Evolutionary conservation across 768 basidiomycete species (phyloP).

Genomic region (Boletus rubropictus): DNA sequence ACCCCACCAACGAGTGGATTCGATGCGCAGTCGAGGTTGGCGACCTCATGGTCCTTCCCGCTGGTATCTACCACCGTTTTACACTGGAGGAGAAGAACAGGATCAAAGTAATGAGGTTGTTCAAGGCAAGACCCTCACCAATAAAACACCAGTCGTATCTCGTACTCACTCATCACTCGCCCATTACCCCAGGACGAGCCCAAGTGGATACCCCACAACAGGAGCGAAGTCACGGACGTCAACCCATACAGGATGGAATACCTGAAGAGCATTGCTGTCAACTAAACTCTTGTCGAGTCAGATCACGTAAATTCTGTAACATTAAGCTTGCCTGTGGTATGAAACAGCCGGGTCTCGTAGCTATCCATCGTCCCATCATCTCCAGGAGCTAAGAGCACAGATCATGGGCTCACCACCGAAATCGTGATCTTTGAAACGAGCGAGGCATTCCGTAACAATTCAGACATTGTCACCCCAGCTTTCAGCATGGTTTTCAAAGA

Average conservation of each 20-base stretch:
- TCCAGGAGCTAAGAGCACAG: neutral
- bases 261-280: constrained; percentile 43
- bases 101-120: constrained; percentile 76
- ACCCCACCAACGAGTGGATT: constrained; percentile 70
- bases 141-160: neutral
- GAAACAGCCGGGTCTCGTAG: no score
- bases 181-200: constrained; percentile 65
- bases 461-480: neutral
- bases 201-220: constrained; percentile 80
- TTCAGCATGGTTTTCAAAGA: constrained; percentile 8
- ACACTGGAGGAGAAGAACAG: constrained; percentile 73
- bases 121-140: constrained; percentile 51
- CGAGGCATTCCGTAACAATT: constrained; percentile 6
- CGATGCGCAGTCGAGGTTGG: constrained; percentile 69
- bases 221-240: constrained; percentile 52
- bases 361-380: neutral
- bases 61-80: constrained; percentile 93
- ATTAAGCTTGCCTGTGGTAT: no score
- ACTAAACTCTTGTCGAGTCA: constrained; percentile 4
- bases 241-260: constrained; percentile 64
- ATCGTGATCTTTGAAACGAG: constrained; percentile 17
- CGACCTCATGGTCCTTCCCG: constrained; percentile 81
- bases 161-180: neutral
- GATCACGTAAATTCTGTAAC: neutral
- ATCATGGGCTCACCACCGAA: constrained; percentile 20